phyloP scores from a whole-genome alignment of 805 yeast species.

The Wilhelminamyces savonicus region DNA sequence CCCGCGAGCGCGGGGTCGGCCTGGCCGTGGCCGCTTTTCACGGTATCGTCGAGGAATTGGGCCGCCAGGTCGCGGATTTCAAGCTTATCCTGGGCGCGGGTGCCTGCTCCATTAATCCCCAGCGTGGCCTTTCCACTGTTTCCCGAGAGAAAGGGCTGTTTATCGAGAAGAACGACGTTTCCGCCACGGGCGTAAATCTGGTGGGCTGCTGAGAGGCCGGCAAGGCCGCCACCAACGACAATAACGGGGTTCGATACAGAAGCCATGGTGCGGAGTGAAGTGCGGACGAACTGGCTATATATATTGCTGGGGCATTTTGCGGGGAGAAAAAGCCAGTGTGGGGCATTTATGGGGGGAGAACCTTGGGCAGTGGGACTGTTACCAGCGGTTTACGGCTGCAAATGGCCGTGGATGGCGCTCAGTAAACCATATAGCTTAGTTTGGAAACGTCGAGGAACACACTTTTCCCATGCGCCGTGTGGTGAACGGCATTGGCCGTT shows the following conservation, averaged over 20 bases:
- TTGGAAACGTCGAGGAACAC: too few relatives aligned
- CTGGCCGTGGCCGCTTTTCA: conserved; percentile 55
- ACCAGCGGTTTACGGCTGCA: too few relatives aligned
- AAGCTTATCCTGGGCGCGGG: conserved; percentile 49
- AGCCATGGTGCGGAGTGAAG: too few relatives aligned
- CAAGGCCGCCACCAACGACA: conserved; percentile 60
- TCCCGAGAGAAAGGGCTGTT: conserved; percentile 56
- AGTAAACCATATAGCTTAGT: too few relatives aligned
- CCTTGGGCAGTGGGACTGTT: too few relatives aligned
- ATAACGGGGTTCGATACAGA: conserved; percentile 42
- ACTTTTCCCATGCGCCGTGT: too few relatives aligned
- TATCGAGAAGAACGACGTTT: conserved; percentile 49
- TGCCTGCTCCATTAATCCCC: conserved; percentile 68
- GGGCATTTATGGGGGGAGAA: too few relatives aligned
- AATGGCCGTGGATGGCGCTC: too few relatives aligned
- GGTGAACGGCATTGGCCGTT: too few relatives aligned
- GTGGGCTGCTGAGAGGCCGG: conserved; percentile 59
- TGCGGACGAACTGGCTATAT: too few relatives aligned
- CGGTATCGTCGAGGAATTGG: conserved; percentile 58
- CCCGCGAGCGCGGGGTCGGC: conserved; percentile 55
- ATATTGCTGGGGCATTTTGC: too few relatives aligned
- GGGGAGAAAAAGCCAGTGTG: too few relatives aligned
- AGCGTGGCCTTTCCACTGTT: conserved; percentile 64
- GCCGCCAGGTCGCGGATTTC: conserved; percentile 51
- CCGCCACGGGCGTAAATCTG: conserved; percentile 49